Evolutionary conservation across 164 flowering plant genomes (phyloP), one percentile per base, ranked within the genome.

Genomic region (Chloranthus sessilifolius): DNA sequence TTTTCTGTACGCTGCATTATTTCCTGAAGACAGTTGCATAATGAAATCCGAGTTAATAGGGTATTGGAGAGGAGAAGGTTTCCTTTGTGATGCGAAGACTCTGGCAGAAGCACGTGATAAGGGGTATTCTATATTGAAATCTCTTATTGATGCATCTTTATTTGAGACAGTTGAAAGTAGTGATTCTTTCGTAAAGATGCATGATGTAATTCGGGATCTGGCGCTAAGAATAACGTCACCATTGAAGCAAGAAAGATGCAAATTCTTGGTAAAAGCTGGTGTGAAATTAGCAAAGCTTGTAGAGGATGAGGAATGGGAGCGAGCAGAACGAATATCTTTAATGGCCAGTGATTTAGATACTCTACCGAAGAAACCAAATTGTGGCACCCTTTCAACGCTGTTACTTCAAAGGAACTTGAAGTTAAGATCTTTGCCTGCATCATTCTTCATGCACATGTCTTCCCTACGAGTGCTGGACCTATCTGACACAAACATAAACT

Each of bases 1-100:
- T 7, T 44, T 44, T 25, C 14, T 44, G 20, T 44, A 44, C 31
- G 24, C 30, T 26, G 15, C 45, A 9, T 42, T 42, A 26, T 42
- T 2, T 22, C 27, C 45, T 6, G 26, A 42, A 42, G 26, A 9
- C 2, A 0, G 1, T 9, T 5, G 12, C 1, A 42, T 42, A 19
- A 1, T 0, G 11, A 22, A 19, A 20, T 1, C 15, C 3, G 27
- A 42, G 22, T 1, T 42, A 15, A 22, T 0, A 9, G 26, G 22
- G 25, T 22, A 44, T 24, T 44, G 48, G 29, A 10, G 30, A 16
- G 5, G 4, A 3, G 48, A 44, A 31, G 48, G 31, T 5, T 23
- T 24, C 6, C 24, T 44, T 44, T 2, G 14, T 24, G 20, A 12
- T 10, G 25, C 12, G 14, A 15, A 3, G 8, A 42, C 10, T 22